A percentile compares a stretch with the other conserved stretches of the same genome.
These are phyloP conservation scores for Russula emetica DNA, from an alignment of 768 basidiomycete genomes.

Conservation along the genomic window DNA sequence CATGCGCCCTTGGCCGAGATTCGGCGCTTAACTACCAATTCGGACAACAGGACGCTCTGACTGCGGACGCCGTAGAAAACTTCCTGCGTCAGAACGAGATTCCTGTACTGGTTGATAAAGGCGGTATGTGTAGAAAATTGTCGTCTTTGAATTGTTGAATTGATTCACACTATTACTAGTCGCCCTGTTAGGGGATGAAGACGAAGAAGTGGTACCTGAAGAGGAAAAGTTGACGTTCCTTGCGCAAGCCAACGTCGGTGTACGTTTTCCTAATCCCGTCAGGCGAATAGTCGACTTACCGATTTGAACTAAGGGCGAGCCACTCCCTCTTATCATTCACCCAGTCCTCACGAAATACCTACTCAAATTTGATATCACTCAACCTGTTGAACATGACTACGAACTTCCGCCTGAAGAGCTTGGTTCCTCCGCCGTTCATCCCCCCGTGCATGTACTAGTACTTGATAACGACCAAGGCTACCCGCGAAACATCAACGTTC, in stretches of 20 bases:
- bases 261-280: neutral
- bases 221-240: constrained; percentile 14
- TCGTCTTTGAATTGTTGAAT: neutral
- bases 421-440: constrained; percentile 11
- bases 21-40: neutral
- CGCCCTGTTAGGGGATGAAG: constrained; percentile 16
- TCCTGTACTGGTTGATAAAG: constrained; percentile 14
- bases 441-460: constrained; percentile 8
- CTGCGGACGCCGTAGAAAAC: constrained; percentile 22
- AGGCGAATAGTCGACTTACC: neutral
- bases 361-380: constrained; percentile 16
- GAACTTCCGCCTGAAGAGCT: constrained; percentile 16
- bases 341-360: constrained; percentile 22
- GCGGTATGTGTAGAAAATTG: constrained; percentile 10
- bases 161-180: constrained; percentile 3
- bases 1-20: neutral
- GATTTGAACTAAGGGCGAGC: constrained; percentile 13
- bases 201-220: constrained; percentile 14
- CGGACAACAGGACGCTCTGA: constrained; percentile 14
- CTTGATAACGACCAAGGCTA: constrained; percentile 23
- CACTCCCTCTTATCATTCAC: constrained; percentile 19
- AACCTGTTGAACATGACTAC: constrained; percentile 14
- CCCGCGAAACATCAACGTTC: constrained; percentile 21
- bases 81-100: constrained; percentile 22
- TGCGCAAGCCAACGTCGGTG: constrained; percentile 10